A percentile compares a stretch with the other conserved stretches of the same genome.
These are phyloP conservation scores for Verbena officinalis DNA, from an alignment of 257 asterid species.

Conservation along the genomic window DNA sequence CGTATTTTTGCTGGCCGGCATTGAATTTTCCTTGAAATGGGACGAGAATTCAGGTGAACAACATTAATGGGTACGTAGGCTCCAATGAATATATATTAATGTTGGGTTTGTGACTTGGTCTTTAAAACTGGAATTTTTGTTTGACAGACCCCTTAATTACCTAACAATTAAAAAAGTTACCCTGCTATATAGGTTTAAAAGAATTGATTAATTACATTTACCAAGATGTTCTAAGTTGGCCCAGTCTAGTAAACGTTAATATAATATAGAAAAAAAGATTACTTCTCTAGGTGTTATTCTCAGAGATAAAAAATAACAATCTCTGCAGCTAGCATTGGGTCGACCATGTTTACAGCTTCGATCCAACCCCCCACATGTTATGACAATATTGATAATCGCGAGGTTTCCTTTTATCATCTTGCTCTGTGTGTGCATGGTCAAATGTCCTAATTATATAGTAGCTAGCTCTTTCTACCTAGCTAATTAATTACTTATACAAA, in stretches of 20 bases:
- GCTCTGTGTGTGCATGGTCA: conserved; percentile 18
- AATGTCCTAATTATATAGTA: conserved; percentile 24
- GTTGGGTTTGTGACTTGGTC: conserved; percentile 3
- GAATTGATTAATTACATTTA: conserved; percentile 10
- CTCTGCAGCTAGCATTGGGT: conserved; percentile 39
- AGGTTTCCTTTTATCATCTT: conserved; percentile 9
- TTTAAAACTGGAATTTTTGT: conserved; percentile 40
- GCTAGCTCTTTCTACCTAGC: neutral
- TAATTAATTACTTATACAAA: no score
- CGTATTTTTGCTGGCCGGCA: neutral
- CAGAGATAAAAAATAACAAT: conserved; percentile 35
- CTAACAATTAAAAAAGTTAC: neutral
- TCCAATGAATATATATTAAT: conserved; percentile 2
- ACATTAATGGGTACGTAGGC: neutral
- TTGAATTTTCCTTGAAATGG: neutral
- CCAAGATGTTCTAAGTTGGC: conserved; percentile 43
- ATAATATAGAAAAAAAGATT: conserved; percentile 22
- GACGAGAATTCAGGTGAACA: neutral
- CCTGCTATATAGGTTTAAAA: neutral
- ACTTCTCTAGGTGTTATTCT: conserved; percentile 55
- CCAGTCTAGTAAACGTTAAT: conserved; percentile 1
- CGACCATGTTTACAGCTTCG: neutral
- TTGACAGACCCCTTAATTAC: conserved; percentile 15
- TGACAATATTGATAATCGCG: conserved; percentile 31
- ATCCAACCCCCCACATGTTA: conserved; percentile 29